These are phyloP conservation scores for Xerocomellus dryophilus DNA, from an alignment of 768 basidiomycete species.

Conservation along the genomic window DNA sequence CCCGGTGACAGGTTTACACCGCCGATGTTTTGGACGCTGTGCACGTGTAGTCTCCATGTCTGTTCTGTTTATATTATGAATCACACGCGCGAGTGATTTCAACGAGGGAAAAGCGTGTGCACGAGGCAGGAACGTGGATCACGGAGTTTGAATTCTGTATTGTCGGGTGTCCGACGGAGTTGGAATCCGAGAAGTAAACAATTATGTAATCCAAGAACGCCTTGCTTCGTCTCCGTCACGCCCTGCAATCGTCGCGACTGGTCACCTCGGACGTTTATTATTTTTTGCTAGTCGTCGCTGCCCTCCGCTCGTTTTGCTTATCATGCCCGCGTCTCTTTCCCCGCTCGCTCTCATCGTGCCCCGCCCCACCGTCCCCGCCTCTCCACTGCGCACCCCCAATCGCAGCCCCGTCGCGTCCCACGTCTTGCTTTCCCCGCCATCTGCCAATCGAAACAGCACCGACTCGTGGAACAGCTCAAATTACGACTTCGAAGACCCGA, in stretches of 20 bases:
- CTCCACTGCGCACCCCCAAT: slow-evolving; percentile 58
- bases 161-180: slow-evolving; percentile 20
- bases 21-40: neutral
- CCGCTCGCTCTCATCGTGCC: slow-evolving; percentile 62
- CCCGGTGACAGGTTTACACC: too few relatives aligned
- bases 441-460: slow-evolving; percentile 58
- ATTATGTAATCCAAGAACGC: slow-evolving; percentile 20
- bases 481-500: slow-evolving; percentile 55
- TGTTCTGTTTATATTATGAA: neutral
- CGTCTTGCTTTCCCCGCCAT: slow-evolving; percentile 44
- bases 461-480: slow-evolving; percentile 87
- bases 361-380: slow-evolving; percentile 46
- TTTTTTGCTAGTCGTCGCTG: slow-evolving; percentile 34
- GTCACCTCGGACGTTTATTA: slow-evolving; percentile 20
- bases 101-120: slow-evolving; percentile 13
- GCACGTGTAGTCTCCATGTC: slow-evolving; percentile 19
- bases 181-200: slow-evolving; percentile 16
- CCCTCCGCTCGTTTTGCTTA: slow-evolving; percentile 45
- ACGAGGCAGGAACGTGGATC: slow-evolving; percentile 23
- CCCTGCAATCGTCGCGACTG: neutral
- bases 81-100: slow-evolving; percentile 25
- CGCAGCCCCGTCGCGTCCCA: slow-evolving; percentile 54
- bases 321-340: slow-evolving; percentile 46
- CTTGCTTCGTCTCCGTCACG: slow-evolving; percentile 10
- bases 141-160: slow-evolving; percentile 13